Evolutionary conservation across 495 filamentous ascomycete species (phyloP), one percentile per base, ranked within the genome.

Genomic region (Stereocaulon alpinum): DNA sequence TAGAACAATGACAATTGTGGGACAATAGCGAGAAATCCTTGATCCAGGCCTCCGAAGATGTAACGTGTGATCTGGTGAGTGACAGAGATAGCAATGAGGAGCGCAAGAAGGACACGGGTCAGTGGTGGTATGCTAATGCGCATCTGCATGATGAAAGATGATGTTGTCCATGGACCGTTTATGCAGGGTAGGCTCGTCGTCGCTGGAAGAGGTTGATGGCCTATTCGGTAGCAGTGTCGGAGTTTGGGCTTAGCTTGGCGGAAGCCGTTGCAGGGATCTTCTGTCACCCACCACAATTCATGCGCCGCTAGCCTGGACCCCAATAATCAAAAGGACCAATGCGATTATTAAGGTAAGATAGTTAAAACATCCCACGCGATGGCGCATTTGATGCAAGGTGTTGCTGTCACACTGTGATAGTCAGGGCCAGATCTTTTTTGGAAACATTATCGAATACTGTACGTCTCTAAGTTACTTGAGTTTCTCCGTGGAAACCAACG

Each of bases 121-220:
- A 95, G 81, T 4, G 93, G 92, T 60, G 93, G 93, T 61, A 97
- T 80, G 77, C 90, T 83, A 52, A 90, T 78, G 66, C 87, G 81
- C 89, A 94, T 91, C 41, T 63, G 63, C 63, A 63, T 65, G n/a
- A n/a, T 40, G 56, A 52, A 14, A 1, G 10, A 34, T 15, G 52
- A 37, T 50, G 20, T 12, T 50, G 29, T 32, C 12, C 27, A 50
- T 55, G 6, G 27, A 4, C 27, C 17, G 24, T 30, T 18, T 18
- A 50, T 50, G 47, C 47, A 50, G 27, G 24, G 14, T 32, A 29
- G 9, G 24, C 47, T 50, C 27, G 24, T 24, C 34, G 32, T 37
- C 32, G 32, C 32, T 11, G 32, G 32, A 37, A 37, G 32, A 30
- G n/a, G 27, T 29, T 51, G 15, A 37, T 51, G 49, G 29, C 14